phyloP scores from a whole-genome alignment of 345 rosid genomes.

The Pistacia integerrima region DNA sequence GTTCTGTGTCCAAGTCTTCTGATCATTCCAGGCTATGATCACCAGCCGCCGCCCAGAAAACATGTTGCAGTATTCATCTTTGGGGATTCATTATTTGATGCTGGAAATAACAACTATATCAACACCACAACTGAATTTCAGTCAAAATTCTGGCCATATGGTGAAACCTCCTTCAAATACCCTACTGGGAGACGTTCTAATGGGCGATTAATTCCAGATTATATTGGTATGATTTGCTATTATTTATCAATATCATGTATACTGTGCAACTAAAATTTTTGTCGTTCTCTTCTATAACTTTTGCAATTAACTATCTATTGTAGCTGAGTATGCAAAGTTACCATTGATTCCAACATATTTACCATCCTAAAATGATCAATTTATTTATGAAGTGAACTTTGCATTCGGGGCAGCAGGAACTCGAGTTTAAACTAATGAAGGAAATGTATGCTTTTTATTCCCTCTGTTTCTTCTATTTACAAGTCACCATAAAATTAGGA shows the following conservation, averaged over 20 bases:
- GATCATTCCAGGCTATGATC: no score
- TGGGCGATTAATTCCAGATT: not conserved
- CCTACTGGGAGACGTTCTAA: slow-evolving; percentile 1
- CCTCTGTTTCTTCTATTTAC: no score
- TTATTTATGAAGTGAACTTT: not conserved
- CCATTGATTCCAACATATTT: not conserved
- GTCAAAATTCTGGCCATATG: not conserved
- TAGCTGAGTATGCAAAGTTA: not conserved
- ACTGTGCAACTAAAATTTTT: no score
- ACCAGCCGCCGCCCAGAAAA: no score
- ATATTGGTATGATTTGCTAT: no score
- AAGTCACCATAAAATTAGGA: no score
- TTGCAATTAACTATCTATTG: not conserved
- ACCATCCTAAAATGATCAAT: not conserved
- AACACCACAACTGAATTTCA: not conserved
- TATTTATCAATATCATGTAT: no score
- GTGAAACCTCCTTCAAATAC: no score
- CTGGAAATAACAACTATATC: slow-evolving; percentile 24
- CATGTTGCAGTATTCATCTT: no score
- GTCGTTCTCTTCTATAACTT: no score
- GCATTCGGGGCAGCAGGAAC: not conserved
- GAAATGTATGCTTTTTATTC: no score
- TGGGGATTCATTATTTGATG: slow-evolving; percentile 3
- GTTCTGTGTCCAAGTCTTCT: no score
- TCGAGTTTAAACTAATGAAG: not conserved